Percentiles rank a stretch among this genome's conserved stretches.
Conservation (phyloP, 169 alveolate species). For the Eimeria zaria region DNA sequence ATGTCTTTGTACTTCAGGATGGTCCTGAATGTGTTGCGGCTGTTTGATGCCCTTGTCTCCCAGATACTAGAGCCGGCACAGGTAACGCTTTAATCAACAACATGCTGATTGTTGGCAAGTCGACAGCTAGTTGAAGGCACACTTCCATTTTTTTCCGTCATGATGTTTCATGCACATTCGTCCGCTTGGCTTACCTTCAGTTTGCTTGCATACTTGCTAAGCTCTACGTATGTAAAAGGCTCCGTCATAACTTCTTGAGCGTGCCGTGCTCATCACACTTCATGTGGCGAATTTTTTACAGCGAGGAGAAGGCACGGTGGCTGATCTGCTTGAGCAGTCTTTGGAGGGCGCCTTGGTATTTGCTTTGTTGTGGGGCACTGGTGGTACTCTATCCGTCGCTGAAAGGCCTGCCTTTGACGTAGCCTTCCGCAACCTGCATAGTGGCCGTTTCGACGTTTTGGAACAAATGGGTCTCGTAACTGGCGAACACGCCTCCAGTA, state of each 20-base stretch:
- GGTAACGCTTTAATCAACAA: not conserved
- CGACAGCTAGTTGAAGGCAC: not conserved
- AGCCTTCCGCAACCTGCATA: conserved; percentile 67
- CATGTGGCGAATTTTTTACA: conserved; percentile 15
- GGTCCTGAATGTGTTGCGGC: conserved; percentile 51
- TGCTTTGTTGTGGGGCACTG: conserved; percentile 72
- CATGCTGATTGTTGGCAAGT: not conserved
- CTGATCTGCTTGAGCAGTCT: conserved; percentile 26
- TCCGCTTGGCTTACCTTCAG: not conserved
- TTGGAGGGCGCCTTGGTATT: conserved; percentile 57
- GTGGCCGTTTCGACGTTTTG: conserved; percentile 53
- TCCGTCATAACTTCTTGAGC: not conserved
- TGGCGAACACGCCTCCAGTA: not conserved
- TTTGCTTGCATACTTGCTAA: not conserved
- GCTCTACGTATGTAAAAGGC: not conserved
- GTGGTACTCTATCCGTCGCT: conserved; percentile 59
- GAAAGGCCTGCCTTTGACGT: conserved; percentile 71
- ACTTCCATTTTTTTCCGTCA: not conserved
- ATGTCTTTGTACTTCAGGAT: conserved; percentile 25
- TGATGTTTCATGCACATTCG: not conserved
- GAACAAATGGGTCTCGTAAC: conserved; percentile 70
- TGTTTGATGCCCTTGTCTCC: conserved; percentile 56
- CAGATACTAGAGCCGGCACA: conserved; percentile 16
- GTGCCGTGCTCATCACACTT: not conserved
- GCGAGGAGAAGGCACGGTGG: conserved; percentile 43